A percentile compares a stretch with the other conserved stretches of the same genome.
Evolutionary conservation across 2,329 filamentous ascomycete species (phyloP).

Genomic region (Alternaria tenuissima): DNA sequence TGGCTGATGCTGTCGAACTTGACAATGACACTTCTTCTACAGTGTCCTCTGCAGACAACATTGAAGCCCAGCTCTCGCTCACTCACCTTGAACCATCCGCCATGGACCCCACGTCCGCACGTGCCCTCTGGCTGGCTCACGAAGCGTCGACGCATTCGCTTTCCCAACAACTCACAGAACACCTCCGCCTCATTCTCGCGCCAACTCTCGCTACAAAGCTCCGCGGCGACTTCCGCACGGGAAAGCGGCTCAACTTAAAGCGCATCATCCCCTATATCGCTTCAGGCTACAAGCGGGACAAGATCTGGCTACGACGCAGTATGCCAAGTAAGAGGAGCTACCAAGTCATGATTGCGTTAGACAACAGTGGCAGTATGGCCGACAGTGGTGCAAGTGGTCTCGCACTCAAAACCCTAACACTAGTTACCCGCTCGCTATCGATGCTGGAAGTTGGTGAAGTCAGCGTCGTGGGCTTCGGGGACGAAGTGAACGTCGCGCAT

Average conservation of each 20-base stretch:
- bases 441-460: constrained; percentile 96
- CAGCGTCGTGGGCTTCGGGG: constrained; percentile 89
- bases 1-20: constrained; percentile 46
- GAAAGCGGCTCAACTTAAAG: constrained; percentile 98
- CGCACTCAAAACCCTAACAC: constrained; percentile 91
- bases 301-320: constrained; percentile 98
- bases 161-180: constrained; percentile 88
- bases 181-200: constrained; percentile 92
- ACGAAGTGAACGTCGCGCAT: constrained; percentile 83
- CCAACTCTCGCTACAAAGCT: constrained; percentile 96
- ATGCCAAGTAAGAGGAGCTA: constrained; percentile 94
- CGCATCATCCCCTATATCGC: constrained; percentile 99
- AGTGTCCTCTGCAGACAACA: constrained; percentile 50
- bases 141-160: constrained; percentile 85
- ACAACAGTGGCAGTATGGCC: constrained; percentile 94
- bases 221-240: constrained; percentile 94
- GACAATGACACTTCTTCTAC: constrained; percentile 48
- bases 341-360: constrained; percentile 96
- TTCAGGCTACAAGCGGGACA: constrained; percentile 97
- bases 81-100: constrained; percentile 67
- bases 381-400: constrained; percentile 79
- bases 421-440: constrained; percentile 84
- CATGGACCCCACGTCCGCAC: constrained; percentile 65
- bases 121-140: constrained; percentile 83
- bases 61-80: constrained; percentile 70